A percentile compares a stretch with the other conserved stretches of the same genome.
Evolutionary conservation across 768 basidiomycete species (phyloP).

Genomic region (Mycena amicta): DNA sequence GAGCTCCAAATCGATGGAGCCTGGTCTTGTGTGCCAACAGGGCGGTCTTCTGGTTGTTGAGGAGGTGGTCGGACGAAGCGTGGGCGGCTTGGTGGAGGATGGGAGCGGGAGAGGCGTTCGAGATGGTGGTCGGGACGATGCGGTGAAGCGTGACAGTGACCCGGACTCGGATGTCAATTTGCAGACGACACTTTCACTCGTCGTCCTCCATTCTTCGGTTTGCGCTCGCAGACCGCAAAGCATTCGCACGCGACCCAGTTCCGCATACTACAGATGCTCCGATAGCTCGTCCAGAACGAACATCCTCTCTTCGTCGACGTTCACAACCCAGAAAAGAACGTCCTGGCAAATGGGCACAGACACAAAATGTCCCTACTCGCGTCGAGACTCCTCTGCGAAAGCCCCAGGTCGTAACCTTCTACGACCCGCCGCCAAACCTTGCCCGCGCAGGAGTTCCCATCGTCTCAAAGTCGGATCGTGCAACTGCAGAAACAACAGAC

Average conservation of each 20-base stretch:
- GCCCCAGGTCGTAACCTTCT: constrained; percentile 2
- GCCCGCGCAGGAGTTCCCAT: constrained; percentile 18
- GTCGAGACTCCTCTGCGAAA: neutral
- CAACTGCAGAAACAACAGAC: constrained; percentile 9
- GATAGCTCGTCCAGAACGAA: neutral
- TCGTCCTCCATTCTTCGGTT: neutral
- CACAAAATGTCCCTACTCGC: neutral
- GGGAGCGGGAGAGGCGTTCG: too few species aligned
- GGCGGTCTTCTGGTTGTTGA: too few species aligned
- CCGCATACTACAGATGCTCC: constrained; percentile 1
- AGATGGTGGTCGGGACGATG: too few species aligned
- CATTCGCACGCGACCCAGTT: constrained; percentile 11
- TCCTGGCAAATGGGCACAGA: constrained; percentile 6
- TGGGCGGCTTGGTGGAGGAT: too few species aligned
- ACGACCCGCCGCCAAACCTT: constrained; percentile 1
- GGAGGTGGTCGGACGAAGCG: too few species aligned
- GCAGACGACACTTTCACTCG: neutral
- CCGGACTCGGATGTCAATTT: neutral
- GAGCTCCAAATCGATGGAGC: too few species aligned
- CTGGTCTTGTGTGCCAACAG: too few species aligned
- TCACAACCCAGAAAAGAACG: constrained; percentile 4
- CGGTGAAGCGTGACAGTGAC: neutral
- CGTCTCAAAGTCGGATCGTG: constrained; percentile 14
- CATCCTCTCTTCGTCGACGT: constrained; percentile 13
- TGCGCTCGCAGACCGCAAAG: neutral